phyloP scores from a whole-genome alignment of 1,284 basidiomycete genomes.

The Malassezia pachydermatis region DNA sequence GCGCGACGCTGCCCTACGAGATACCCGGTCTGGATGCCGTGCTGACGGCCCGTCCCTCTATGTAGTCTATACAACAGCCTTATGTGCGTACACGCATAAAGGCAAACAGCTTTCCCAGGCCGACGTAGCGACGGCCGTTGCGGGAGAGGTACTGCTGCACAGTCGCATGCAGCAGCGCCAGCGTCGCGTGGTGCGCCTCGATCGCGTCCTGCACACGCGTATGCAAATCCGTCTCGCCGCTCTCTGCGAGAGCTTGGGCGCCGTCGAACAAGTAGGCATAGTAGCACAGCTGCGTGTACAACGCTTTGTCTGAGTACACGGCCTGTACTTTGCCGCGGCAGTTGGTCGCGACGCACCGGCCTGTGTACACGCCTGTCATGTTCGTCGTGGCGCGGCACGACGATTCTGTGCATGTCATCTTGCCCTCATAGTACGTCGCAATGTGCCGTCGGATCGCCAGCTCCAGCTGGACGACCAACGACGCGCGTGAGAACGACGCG shows the following conservation, averaged over 20 bases:
- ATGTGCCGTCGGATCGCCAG: constrained; percentile 69
- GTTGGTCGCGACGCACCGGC: constrained; percentile 44
- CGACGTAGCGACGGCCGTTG: constrained; percentile 41
- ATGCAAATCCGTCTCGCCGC: constrained; percentile 17
- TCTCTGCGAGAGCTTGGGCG: constrained; percentile 4
- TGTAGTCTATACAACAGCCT: background rate
- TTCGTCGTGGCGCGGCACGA: constrained; percentile 75
- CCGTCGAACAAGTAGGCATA: constrained; percentile 35
- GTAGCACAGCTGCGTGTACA: constrained; percentile 45
- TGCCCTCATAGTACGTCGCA: constrained; percentile 73
- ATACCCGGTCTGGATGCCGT: constrained; percentile 10
- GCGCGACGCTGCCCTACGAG: constrained; percentile 6
- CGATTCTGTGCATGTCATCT: constrained; percentile 75
- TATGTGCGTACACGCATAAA: constrained; percentile 40
- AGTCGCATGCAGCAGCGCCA: constrained; percentile 20
- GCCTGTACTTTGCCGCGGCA: constrained; percentile 30
- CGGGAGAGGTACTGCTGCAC: constrained; percentile 34
- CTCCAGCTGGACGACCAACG: constrained; percentile 74
- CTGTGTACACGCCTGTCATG: constrained; percentile 82
- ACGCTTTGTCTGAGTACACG: constrained; percentile 35
- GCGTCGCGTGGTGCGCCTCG: constrained; percentile 19
- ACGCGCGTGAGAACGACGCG: constrained; percentile 54
- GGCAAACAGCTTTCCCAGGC: constrained; percentile 33
- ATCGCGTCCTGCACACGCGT: constrained; percentile 22
- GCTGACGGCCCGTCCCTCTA: too few species aligned